phyloP scores from a whole-genome alignment of 2,329 filamentous ascomycete genomes.

The Fusarium brachygibbosum region DNA sequence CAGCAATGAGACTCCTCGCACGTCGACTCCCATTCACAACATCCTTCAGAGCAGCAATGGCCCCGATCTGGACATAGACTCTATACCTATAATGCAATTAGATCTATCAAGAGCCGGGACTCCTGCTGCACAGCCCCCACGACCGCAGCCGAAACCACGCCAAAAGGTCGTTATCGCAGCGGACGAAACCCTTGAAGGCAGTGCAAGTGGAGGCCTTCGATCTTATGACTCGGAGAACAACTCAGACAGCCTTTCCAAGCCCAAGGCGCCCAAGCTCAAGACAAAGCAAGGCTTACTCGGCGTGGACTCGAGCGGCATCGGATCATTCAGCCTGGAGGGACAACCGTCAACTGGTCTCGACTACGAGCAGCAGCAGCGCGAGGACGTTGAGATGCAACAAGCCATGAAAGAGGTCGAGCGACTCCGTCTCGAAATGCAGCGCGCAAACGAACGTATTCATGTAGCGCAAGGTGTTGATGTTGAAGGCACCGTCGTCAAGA shows the following conservation, averaged over 20 bases:
- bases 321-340: conserved; percentile 75
- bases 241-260: conserved; percentile 63
- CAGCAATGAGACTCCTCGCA: conserved; percentile 67
- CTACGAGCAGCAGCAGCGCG: conserved; percentile 76
- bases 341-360: conserved; percentile 61
- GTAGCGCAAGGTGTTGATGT: conserved; percentile 75
- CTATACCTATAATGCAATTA: conserved; percentile 95
- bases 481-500: conserved; percentile 77
- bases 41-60: conserved; percentile 80
- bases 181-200: conserved; percentile 78
- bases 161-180: conserved; percentile 76
- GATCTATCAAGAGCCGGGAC: conserved; percentile 73
- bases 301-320: conserved; percentile 88
- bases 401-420: conserved; percentile 92
- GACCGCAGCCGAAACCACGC: conserved; percentile 59
- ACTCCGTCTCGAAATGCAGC: conserved; percentile 88
- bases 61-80: conserved; percentile 87
- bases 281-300: conserved; percentile 77
- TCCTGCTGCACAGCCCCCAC: conserved; percentile 51
- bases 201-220: conserved; percentile 61
- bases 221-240: conserved; percentile 69
- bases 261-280: conserved; percentile 66
- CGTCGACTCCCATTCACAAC: conserved; percentile 82
- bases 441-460: conserved; percentile 80
- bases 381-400: conserved; percentile 89